Percentiles rank a stretch among this genome's conserved stretches.
Conservation (phyloP, 805 yeast species). For the Teunomyces panamensis region DNA sequence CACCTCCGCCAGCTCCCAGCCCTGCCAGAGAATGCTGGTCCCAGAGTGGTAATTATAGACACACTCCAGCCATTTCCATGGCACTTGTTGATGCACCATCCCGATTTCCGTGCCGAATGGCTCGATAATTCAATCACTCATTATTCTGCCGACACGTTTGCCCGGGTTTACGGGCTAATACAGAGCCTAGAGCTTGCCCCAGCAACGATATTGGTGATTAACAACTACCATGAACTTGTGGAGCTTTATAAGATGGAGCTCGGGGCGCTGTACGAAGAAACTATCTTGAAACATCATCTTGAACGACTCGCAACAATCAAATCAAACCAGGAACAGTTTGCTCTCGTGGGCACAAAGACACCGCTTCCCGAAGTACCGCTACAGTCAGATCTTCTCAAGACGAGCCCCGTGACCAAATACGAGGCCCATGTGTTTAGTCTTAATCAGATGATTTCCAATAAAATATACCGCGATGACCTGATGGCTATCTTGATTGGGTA, state of each 20-base stretch:
- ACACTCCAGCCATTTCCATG: conserved; percentile 30
- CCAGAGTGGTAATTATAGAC: conserved; percentile 28
- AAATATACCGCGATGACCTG: conserved; percentile 21
- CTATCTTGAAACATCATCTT: conserved; percentile 30
- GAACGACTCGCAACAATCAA: conserved; percentile 21
- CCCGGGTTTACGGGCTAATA: conserved; percentile 22
- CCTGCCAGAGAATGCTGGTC: not conserved
- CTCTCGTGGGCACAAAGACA: conserved; percentile 21
- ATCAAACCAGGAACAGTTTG: conserved; percentile 16
- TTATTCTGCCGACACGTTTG: conserved; percentile 26
- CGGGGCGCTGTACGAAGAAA: conserved; percentile 31
- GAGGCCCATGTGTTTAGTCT: conserved; percentile 29
- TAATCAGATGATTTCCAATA: conserved; percentile 22
- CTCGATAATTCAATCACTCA: conserved; percentile 8
- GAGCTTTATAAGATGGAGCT: conserved; percentile 35
- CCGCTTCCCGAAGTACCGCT: conserved; percentile 28
- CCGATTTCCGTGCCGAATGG: conserved; percentile 21
- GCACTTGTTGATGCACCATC: conserved; percentile 18
- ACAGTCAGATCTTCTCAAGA: conserved; percentile 23
- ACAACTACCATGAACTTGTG: conserved; percentile 33
- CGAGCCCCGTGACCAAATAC: conserved; percentile 29
- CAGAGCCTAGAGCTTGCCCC: conserved; percentile 7
- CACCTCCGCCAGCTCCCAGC: conserved; percentile 19
- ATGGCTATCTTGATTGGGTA: conserved; percentile 29
- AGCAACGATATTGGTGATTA: conserved; percentile 21